Evolutionary conservation across 2,329 filamentous ascomycete genomes (phyloP).

Genomic region (Allantophomopsis cytisporea): DNA sequence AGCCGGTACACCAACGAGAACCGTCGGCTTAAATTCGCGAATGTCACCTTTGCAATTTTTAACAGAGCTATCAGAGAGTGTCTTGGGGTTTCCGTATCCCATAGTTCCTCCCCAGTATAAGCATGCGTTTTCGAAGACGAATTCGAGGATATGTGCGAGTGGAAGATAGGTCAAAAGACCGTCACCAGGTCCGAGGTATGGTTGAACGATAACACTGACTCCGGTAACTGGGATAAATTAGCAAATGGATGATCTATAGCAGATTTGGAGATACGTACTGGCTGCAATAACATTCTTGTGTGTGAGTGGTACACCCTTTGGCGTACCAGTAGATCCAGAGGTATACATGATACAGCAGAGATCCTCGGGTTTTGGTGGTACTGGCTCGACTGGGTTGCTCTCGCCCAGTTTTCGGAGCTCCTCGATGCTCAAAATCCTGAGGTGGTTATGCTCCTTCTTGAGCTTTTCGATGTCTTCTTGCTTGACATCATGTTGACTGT

Average conservation of each 20-base stretch:
- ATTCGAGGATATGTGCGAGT: slow-evolving; percentile 91
- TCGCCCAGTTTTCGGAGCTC: slow-evolving; percentile 33
- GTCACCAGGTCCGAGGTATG: slow-evolving; percentile 66
- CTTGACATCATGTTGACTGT: slow-evolving; percentile 37
- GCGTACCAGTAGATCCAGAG: slow-evolving; percentile 77
- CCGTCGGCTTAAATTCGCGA: slow-evolving; percentile 75
- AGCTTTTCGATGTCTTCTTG: slow-evolving; percentile 34
- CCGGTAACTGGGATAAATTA: slow-evolving; percentile 49
- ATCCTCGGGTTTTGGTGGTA: slow-evolving; percentile 61
- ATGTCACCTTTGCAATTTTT: slow-evolving; percentile 90
- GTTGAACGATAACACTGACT: slow-evolving; percentile 63
- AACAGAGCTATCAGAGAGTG: slow-evolving; percentile 74
- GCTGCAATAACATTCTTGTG: slow-evolving; percentile 77
- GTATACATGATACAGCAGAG: slow-evolving; percentile 80
- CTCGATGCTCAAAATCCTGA: slow-evolving; percentile 39
- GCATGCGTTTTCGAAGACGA: slow-evolving; percentile 85
- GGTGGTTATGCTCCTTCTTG: slow-evolving; percentile 38
- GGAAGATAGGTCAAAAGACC: slow-evolving; percentile 82
- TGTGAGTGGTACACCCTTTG: slow-evolving; percentile 79
- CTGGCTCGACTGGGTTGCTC: slow-evolving; percentile 56
- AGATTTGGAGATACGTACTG: slow-evolving; percentile 38
- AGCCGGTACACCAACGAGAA: slow-evolving; percentile 88
- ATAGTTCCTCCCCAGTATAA: slow-evolving; percentile 83
- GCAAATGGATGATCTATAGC: slow-evolving; percentile 4
- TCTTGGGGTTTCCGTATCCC: slow-evolving; percentile 86